Conservation (phyloP, 2,329 filamentous ascomycete species). For the Cryphonectria naterciae region DNA sequence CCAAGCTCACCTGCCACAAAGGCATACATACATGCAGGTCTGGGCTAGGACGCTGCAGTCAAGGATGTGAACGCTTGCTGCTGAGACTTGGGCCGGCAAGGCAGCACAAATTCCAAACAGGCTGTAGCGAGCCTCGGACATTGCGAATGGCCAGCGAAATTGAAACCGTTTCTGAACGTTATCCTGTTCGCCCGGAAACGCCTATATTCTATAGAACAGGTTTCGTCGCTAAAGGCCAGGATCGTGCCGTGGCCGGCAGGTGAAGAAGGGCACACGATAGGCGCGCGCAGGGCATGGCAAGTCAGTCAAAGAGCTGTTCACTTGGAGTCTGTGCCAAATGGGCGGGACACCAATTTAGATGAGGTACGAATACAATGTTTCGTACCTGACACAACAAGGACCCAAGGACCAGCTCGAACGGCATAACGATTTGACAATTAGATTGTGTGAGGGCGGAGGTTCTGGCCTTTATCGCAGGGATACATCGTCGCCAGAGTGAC, state of each 20-base stretch:
- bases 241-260: not conserved
- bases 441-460: constrained; percentile 12
- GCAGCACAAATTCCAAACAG: not conserved
- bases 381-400: constrained; percentile 16
- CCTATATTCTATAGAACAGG: not conserved
- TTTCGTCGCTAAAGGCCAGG: not conserved
- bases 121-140: constrained; percentile 11
- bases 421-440: constrained; percentile 18
- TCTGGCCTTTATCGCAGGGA: constrained; percentile 5
- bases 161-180: not conserved
- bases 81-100: constrained; percentile 9
- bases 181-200: not conserved
- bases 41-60: constrained; percentile 6
- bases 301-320: not conserved
- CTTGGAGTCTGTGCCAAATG: not conserved
- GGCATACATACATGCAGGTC: constrained; percentile 15
- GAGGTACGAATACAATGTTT: not conserved
- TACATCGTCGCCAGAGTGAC: not conserved
- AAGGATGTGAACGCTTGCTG: constrained; percentile 12
- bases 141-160: not conserved
- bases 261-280: not conserved
- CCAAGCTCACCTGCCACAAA: constrained; percentile 2
- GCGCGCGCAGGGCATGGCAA: constrained; percentile 2
- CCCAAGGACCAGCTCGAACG: constrained; percentile 3
- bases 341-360: constrained; percentile 17